A percentile compares a stretch with the other conserved stretches of the same genome.
phyloP scores from a whole-genome alignment of 2,329 filamentous ascomycete genomes.

The Alternaria sp. region DNA sequence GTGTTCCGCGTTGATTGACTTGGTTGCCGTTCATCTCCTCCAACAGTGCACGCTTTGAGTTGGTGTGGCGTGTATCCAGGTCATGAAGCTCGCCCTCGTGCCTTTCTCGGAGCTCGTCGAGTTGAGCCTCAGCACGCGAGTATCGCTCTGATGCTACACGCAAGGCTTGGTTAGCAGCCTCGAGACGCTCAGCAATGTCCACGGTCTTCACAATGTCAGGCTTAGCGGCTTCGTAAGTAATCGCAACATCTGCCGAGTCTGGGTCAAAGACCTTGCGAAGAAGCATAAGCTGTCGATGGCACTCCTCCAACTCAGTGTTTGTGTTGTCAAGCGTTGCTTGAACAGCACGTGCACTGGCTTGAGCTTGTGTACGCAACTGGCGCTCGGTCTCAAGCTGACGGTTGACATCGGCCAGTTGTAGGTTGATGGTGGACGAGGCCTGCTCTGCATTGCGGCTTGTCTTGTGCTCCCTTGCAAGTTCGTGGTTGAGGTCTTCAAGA shows the following conservation, averaged over 20 bases:
- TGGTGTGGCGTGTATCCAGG: conserved; percentile 66
- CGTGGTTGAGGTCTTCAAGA: conserved; percentile 91
- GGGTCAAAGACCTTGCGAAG: conserved; percentile 90
- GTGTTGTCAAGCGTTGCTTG: conserved; percentile 80
- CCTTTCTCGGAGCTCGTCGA: conserved; percentile 77
- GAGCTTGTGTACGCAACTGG: conserved; percentile 83
- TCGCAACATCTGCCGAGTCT: conserved; percentile 69
- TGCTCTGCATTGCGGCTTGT: conserved; percentile 90
- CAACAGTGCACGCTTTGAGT: conserved; percentile 76
- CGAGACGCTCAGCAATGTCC: conserved; percentile 84
- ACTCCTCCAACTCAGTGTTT: conserved; percentile 81
- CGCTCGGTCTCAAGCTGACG: conserved; percentile 89
- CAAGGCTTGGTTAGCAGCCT: conserved; percentile 87
- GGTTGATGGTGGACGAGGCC: conserved; percentile 77
- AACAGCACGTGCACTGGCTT: conserved; percentile 82
- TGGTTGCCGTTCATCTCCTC: conserved; percentile 91
- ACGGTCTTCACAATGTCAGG: conserved; percentile 72
- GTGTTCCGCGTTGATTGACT: conserved; percentile 72
- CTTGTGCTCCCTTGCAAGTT: conserved; percentile 89
- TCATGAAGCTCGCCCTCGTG: conserved; percentile 76
- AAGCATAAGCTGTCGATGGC: conserved; percentile 79
- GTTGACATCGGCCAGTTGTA: conserved; percentile 88
- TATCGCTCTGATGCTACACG: conserved; percentile 83
- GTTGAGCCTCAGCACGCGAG: conserved; percentile 80
- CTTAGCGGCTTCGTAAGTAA: conserved; percentile 73